phyloP scores from a whole-genome alignment of 768 basidiomycete species.

The Mycena leptocephala region DNA sequence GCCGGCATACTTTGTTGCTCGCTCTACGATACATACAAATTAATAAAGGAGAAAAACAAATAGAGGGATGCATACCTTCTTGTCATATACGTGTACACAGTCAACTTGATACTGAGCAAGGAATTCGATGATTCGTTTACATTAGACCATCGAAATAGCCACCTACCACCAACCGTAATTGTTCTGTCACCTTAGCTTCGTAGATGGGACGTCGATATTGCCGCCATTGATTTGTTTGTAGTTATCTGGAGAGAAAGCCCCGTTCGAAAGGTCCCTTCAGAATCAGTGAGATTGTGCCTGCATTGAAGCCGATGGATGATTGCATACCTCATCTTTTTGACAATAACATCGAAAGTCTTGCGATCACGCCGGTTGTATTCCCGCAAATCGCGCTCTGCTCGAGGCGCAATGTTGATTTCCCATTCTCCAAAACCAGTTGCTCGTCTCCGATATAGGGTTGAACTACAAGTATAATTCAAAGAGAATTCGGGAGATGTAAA shows the following conservation, averaged over 20 bases:
- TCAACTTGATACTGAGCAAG: constrained; percentile 27
- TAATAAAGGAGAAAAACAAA: not conserved
- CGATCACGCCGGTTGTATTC: constrained; percentile 51
- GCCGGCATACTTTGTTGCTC: constrained; percentile 15
- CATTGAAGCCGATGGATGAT: not conserved
- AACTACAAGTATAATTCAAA: constrained; percentile 8
- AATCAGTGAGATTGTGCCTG: not conserved
- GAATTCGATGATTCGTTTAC: not conserved
- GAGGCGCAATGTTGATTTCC: constrained; percentile 58
- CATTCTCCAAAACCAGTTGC: constrained; percentile 44
- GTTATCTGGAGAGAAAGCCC: constrained; percentile 66
- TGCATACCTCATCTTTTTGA: constrained; percentile 65
- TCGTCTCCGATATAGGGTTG: constrained; percentile 21
- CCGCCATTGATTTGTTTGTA: constrained; percentile 58
- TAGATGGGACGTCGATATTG: constrained; percentile 24
- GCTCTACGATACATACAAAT: not conserved
- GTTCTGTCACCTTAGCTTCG: constrained; percentile 11
- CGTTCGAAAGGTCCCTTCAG: constrained; percentile 58
- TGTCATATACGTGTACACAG: constrained; percentile 2
- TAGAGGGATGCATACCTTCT: not conserved
- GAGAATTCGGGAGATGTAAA: not conserved
- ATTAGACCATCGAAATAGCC: not conserved
- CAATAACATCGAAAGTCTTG: constrained; percentile 55
- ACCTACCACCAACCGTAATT: constrained; percentile 24
- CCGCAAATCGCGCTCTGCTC: constrained; percentile 34